These are phyloP conservation scores for Odonthalia washingtoniensis DNA, from an alignment of 31 red algal species.

Conservation along the genomic window DNA sequence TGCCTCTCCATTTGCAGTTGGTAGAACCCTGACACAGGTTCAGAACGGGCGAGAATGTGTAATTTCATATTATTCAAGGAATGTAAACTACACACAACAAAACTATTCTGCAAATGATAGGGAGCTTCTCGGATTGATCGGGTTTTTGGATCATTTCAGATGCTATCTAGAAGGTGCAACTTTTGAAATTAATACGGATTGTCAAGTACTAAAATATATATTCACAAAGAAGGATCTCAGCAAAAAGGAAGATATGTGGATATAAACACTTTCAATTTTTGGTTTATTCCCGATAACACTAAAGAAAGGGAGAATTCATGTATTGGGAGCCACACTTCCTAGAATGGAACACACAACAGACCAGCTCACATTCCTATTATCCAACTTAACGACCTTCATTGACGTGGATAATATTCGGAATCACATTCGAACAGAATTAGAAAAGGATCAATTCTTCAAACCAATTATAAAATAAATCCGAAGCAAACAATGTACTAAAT, in stretches of 20 bases:
- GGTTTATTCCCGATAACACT: slow-evolving; percentile 1
- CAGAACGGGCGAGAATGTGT: not conserved
- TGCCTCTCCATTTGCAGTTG: slow-evolving; percentile 25
- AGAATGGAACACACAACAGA: not conserved
- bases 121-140: not conserved
- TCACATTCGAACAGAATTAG: not conserved
- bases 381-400: not conserved
- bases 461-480: not conserved
- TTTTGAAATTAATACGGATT: slow-evolving; percentile 42
- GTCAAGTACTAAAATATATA: slow-evolving; percentile 27
- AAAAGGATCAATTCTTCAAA: not conserved
- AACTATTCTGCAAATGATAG: slow-evolving; percentile 34
- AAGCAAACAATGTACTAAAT: not conserved
- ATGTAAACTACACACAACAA: not conserved
- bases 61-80: slow-evolving; percentile 26
- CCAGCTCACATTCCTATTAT: not conserved
- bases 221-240: slow-evolving; percentile 38
- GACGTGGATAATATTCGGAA: not conserved
- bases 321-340: slow-evolving; percentile 25
- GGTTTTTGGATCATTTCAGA: not conserved
- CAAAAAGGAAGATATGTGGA: not conserved
- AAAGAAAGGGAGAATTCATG: slow-evolving; percentile 16
- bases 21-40: slow-evolving; percentile 40
- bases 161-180: slow-evolving; percentile 22
- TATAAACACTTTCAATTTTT: slow-evolving; percentile 27